Evolutionary conservation across 768 basidiomycete genomes (phyloP), one percentile per base, ranked within the genome.

Genomic region (Boletus pseudopeckii): DNA sequence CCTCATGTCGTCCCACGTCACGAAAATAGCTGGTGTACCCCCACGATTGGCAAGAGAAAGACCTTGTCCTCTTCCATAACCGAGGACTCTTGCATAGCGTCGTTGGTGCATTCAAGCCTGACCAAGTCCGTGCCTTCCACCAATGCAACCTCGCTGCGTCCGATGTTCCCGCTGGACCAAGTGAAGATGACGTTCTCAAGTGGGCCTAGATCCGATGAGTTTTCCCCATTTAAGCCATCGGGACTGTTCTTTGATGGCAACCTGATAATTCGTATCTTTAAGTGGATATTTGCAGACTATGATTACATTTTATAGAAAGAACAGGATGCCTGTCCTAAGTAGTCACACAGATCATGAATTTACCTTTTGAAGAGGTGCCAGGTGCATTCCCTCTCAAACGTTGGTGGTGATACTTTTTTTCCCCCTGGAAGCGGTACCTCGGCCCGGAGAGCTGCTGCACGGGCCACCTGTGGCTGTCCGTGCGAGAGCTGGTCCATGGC

Each of bases 11-110:
- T 34, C 39, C 15, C 45, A 14, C 34, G 26, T 22, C 38, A 28
- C 17, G 15, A n/a, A 30, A 26, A 26, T 1, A 44, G 82, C 76
- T 90, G 26, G 84, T 96, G 32, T 96, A 95, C 69, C 86, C 91
- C 0, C 92, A 94, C 63, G 89, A 94, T 63, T 95, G 93, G 92
- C 70, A 74, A 34, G 82, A 82, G 58, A 73, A 74, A 15, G 85
- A 87, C 59, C 74, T 88, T 33, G 82, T 85, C 9, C 58, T 88
- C 28, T 88, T 88, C 76, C 85, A 88, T 63, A 88, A 88, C 69
- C 78, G 86, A 24, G 87, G 87, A 15, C 70, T 85, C 26, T 67
- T 87, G 45, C 86, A 88, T 59, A 75, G 77, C 10, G 85, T 87
- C 61, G 85, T 87, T 15, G 87, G 86, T 24, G 82, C 86, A 15